Conservation (phyloP, 1,284 basidiomycete species). For the Rhodotorula mucilaginosa region DNA sequence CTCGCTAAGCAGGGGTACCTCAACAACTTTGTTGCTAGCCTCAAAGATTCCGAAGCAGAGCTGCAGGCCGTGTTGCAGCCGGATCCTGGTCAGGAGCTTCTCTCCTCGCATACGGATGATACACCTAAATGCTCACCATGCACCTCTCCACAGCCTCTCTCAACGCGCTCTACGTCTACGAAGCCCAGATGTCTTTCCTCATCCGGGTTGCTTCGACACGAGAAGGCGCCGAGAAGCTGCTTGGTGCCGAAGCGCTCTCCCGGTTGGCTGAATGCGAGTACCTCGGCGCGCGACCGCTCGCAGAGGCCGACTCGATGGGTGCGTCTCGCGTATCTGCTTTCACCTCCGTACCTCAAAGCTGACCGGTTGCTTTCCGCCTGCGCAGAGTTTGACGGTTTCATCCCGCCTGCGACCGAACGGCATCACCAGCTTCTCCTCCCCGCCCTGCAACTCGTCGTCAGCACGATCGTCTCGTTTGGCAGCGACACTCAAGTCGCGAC, state of each 20-base stretch:
- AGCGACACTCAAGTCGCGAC: constrained; percentile 54
- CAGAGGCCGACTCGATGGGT: constrained; percentile 78
- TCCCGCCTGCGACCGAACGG: constrained; percentile 79
- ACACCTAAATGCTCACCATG: too few relatives aligned
- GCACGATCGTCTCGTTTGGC: constrained; percentile 60
- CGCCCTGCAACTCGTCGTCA: constrained; percentile 72
- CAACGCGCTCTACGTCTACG: constrained; percentile 90
- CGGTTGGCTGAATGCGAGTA: constrained; percentile 84
- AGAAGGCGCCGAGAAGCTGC: constrained; percentile 76
- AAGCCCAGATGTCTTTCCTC: constrained; percentile 86
- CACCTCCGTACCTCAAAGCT: not conserved
- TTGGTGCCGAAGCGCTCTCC: constrained; percentile 75
- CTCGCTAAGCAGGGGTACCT: constrained; percentile 76
- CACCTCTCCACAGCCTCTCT: constrained; percentile 64
- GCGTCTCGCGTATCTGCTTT: constrained; percentile 40
- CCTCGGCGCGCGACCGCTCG: constrained; percentile 74
- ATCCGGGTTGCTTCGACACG: constrained; percentile 77
- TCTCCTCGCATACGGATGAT: too few relatives aligned
- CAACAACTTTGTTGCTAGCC: constrained; percentile 72
- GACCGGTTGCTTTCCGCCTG: not conserved
- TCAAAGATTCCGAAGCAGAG: constrained; percentile 79
- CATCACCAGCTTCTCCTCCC: constrained; percentile 87
- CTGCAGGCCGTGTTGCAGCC: constrained; percentile 78
- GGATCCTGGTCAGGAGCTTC: constrained; percentile 76
- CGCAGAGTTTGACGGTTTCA: constrained; percentile 75